Base-by-base conservation (phyloP, 352 stramenopile species). In the Phytophthora pluvialis region DNA sequence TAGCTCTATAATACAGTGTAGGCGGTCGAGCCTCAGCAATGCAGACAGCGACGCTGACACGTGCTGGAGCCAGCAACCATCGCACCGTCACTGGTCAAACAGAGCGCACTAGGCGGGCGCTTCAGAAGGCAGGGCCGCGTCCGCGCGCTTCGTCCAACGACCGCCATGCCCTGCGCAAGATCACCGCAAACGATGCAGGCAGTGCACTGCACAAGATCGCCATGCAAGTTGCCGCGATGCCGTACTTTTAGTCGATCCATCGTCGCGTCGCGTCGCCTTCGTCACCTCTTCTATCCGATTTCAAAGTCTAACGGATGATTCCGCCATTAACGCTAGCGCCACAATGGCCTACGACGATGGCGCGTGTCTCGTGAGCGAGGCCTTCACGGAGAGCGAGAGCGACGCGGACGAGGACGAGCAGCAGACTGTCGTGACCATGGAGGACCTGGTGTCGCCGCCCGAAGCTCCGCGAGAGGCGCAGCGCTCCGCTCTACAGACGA, bases 401-500 rank as follows among this genome's bases (percentile, higher is more conserved):
- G 44, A 21, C 15, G 29, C 21, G 4, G 55, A 64, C n/a, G n/a
- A 49, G 9, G 52, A 70, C 21, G 51, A 72, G 18, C 49, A 68
- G 18, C 53, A 60, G 59, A 71, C 53, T n/a, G 21, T 63, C 21
- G 64, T 71, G 54, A 51, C 43, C 54, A 48, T 73, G 47, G 64
- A 65, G 29, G 54, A 70, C 25, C 33, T 72, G 18, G 38, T 67
- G 1, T 12, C 47, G 5, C 32, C 42, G 10, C 40, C 50, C 4
- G 15, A 53, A 3, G 4, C 31, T 3, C 25, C 45, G 8, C 31
- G 26, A 8, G 43, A 65, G 28, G 11, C 40, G 18, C 60, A 63
- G 35, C 59, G 33, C 10, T 67, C 56, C 3, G 56, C 57, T n/a
- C 61, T 92, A 15, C 75, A 86, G 48, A 66, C 77, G 44, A 90